Percentiles rank a stretch among this genome's conserved stretches.
phyloP scores from a whole-genome alignment of 1,284 basidiomycete species.

The Ustilago tritici region DNA sequence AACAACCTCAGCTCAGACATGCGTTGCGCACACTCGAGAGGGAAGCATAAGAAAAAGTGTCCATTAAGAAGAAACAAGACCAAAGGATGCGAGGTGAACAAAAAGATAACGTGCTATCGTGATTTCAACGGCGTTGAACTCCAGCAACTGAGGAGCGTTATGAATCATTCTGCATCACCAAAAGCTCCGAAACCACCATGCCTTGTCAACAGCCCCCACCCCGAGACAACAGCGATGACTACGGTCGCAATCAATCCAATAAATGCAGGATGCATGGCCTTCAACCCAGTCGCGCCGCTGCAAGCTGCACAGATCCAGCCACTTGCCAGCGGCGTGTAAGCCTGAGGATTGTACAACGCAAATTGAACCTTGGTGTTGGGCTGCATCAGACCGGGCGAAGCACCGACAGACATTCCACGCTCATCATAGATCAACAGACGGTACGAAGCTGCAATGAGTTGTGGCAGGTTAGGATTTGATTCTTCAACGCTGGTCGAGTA shows the following conservation, averaged over 20 bases:
- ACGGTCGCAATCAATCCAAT: slow-evolving; percentile 42
- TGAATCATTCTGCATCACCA: slow-evolving; percentile 21
- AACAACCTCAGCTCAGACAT: neutral
- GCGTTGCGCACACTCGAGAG: neutral
- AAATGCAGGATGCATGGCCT: slow-evolving; percentile 46
- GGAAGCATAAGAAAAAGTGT: slow-evolving; percentile 27
- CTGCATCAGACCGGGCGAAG: slow-evolving; percentile 55
- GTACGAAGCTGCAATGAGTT: slow-evolving; percentile 65
- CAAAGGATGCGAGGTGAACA: neutral
- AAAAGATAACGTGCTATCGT: neutral
- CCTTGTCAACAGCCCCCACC: slow-evolving; percentile 40
- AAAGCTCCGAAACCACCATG: slow-evolving; percentile 21
- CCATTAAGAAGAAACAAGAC: slow-evolving; percentile 26
- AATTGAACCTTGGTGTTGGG: slow-evolving; percentile 66
- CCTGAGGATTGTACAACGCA: slow-evolving; percentile 67
- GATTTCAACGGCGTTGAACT: neutral
- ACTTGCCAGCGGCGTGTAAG: slow-evolving; percentile 65
- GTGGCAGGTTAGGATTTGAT: slow-evolving; percentile 51
- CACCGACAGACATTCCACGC: slow-evolving; percentile 48
- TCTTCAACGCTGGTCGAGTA: slow-evolving; percentile 56
- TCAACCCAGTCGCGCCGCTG: slow-evolving; percentile 46
- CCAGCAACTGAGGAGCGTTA: neutral
- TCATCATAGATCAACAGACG: slow-evolving; percentile 66
- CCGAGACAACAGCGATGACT: slow-evolving; percentile 46
- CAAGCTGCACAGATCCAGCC: slow-evolving; percentile 60